Evolutionary conservation across 345 rosid genomes (phyloP).

Genomic region (Eucalyptus decipiens): DNA sequence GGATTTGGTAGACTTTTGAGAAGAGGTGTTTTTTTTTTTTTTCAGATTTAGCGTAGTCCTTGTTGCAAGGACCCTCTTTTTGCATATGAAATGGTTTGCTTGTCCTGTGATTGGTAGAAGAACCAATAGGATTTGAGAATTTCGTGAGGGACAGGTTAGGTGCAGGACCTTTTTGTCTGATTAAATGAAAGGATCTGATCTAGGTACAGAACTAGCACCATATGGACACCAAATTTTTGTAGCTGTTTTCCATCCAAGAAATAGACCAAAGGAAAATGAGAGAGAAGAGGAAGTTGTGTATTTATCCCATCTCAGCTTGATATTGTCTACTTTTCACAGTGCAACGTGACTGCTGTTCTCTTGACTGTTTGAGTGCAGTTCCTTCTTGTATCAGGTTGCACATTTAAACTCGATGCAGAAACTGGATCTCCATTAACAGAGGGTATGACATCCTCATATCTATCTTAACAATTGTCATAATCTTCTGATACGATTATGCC

Average conservation of each 20-base stretch:
- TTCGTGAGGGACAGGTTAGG: background rate
- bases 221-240: background rate
- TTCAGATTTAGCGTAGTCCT: background rate
- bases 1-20: background rate
- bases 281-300: background rate
- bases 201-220: background rate
- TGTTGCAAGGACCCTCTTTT: background rate
- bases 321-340: background rate
- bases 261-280: background rate
- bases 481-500: background rate
- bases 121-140: background rate
- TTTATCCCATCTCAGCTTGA: background rate
- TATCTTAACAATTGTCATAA: background rate
- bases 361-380: background rate
- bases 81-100: background rate
- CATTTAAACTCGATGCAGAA: background rate
- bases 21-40: background rate
- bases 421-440: background rate
- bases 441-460: background rate
- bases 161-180: background rate
- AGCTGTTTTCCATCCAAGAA: background rate
- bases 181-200: background rate
- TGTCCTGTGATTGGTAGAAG: background rate
- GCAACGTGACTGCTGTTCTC: background rate
- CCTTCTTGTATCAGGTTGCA: background rate